These are phyloP conservation scores for Neckera pumila DNA, from an alignment of 225 moss, liverwort and hornwort genomes.

Conservation along the genomic window DNA sequence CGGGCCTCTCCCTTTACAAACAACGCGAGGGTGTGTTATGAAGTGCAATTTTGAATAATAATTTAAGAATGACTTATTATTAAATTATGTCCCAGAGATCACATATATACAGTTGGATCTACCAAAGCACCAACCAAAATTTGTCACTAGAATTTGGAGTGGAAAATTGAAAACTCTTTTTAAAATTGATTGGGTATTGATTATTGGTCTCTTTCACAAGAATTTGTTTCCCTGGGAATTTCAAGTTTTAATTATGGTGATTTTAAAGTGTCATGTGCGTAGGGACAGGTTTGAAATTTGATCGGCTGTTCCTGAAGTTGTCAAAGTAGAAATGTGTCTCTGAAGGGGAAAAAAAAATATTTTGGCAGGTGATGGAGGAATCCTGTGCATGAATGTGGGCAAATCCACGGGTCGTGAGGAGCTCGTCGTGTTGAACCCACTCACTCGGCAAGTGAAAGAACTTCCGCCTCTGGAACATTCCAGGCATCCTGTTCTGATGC, in stretches of 20 bases:
- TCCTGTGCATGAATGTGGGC: constrained; percentile 12
- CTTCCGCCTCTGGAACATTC: not conserved
- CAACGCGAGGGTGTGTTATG: no score
- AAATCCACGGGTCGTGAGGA: not conserved
- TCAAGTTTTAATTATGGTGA: not conserved
- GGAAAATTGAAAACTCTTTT: no score
- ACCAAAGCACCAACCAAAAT: not conserved
- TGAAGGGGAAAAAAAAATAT: not conserved
- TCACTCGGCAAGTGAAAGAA: not conserved
- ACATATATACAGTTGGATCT: not conserved
- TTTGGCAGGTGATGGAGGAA: constrained; percentile 10
- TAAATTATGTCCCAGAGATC: not conserved
- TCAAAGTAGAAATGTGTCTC: not conserved
- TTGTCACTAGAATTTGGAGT: not conserved
- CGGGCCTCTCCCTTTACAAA: no score
- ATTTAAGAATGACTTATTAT: no score
- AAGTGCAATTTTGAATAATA: no score
- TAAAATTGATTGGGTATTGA: not conserved
- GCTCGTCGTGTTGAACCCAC: constrained; percentile 18
- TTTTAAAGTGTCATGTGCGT: not conserved
- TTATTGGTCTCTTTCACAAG: not conserved
- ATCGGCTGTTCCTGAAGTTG: no score
- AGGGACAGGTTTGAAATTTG: not conserved
- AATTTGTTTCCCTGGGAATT: not conserved
- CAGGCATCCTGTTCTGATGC: constrained; percentile 32